Evolutionary conservation across 257 asterid species (phyloP).

Genomic region (Solanum tarijense): DNA sequence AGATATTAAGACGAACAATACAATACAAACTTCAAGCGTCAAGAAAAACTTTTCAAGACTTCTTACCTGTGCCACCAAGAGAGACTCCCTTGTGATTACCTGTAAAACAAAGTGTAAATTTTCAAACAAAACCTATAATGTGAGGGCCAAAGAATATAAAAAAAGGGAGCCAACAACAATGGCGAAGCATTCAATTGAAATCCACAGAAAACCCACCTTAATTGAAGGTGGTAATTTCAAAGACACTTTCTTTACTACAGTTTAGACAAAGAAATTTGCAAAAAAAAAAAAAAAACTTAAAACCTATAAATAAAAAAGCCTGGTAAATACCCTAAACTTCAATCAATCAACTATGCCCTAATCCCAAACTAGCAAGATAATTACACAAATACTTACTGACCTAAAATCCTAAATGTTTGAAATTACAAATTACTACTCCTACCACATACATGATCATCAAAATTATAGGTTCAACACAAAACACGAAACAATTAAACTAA

Average conservation of each 20-base stretch:
- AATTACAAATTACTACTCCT: neutral
- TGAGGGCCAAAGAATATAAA: neutral
- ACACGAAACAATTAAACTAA: neutral
- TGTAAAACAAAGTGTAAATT: slow-evolving; percentile 17
- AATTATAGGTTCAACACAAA: neutral
- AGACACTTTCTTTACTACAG: neutral
- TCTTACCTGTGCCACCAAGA: slow-evolving; percentile 87
- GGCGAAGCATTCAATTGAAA: neutral
- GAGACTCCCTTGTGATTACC: slow-evolving; percentile 88
- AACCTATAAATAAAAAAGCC: neutral
- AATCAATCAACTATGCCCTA: neutral
- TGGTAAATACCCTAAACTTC: neutral
- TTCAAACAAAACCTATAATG: neutral
- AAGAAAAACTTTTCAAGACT: neutral
- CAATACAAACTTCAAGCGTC: neutral
- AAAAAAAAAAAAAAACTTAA: neutral
- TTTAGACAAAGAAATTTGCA: neutral
- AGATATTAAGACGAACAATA: neutral
- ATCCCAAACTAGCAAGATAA: neutral
- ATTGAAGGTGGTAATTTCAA: neutral
- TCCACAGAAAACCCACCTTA: neutral
- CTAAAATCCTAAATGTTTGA: neutral
- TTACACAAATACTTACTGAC: neutral
- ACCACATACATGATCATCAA: neutral
- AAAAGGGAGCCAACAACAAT: neutral